Evolutionary conservation across 2,329 filamentous ascomycete species (phyloP).

Genomic region (Akanthomyces uredinophilus): DNA sequence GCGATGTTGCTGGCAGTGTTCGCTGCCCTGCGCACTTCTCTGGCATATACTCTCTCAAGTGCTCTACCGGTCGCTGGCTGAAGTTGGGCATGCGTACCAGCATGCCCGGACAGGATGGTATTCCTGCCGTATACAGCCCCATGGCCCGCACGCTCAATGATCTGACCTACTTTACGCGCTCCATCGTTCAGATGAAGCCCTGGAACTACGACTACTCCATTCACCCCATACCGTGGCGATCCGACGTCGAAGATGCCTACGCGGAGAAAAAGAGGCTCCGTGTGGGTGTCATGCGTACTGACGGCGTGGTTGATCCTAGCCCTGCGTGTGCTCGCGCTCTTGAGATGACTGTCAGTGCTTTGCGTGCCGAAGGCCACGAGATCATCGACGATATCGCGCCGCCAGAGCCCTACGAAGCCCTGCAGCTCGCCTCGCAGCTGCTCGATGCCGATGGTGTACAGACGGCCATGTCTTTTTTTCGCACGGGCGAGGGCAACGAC

Average conservation of each 20-base stretch:
- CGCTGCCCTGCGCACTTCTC: constrained; percentile 83
- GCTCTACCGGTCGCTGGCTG: constrained; percentile 85
- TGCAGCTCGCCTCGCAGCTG: constrained; percentile 71
- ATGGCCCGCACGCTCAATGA: constrained; percentile 86
- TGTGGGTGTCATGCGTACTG: constrained; percentile 72
- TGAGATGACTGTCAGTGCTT: constrained; percentile 62
- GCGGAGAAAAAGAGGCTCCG: constrained; percentile 58
- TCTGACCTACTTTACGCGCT: constrained; percentile 75
- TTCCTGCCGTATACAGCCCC: constrained; percentile 83
- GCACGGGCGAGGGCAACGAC: constrained; percentile 74
- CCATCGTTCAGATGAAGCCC: constrained; percentile 73
- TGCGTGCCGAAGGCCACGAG: constrained; percentile 69
- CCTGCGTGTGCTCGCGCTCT: constrained; percentile 79
- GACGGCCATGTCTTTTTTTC: constrained; percentile 73
- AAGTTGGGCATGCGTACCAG: constrained; percentile 78
- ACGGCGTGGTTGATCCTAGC: constrained; percentile 78
- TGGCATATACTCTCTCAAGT: constrained; percentile 80
- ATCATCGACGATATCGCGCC: constrained; percentile 58
- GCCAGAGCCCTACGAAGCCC: constrained; percentile 67
- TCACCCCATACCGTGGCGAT: constrained; percentile 77
- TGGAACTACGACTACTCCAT: constrained; percentile 87
- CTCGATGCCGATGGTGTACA: constrained; percentile 80
- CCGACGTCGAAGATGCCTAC: constrained; percentile 54
- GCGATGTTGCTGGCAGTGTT: constrained; percentile 86
- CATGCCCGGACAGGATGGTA: constrained; percentile 89